A percentile compares a stretch with the other conserved stretches of the same genome.
These are phyloP conservation scores for Venturia nashicola DNA, from an alignment of 2,329 filamentous ascomycete genomes.

Conservation along the genomic window DNA sequence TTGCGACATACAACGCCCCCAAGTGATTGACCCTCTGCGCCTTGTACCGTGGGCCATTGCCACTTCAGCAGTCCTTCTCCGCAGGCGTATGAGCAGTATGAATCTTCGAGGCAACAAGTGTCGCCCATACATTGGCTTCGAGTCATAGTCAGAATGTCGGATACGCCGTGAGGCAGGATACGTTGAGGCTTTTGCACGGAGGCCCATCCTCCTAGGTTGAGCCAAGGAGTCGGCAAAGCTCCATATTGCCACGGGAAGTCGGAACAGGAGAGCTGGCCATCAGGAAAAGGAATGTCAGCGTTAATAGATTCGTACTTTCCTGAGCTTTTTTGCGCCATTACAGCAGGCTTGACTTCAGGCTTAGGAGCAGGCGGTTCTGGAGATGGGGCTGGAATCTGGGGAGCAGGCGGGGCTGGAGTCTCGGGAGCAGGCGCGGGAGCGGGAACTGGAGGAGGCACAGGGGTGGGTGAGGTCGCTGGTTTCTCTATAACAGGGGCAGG, in stretches of 20 bases:
- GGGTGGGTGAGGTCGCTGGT: neutral
- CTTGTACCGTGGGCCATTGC: slow-evolving; percentile 76
- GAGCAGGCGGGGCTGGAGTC: no score
- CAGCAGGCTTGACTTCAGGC: neutral
- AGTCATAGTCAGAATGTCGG: slow-evolving; percentile 52
- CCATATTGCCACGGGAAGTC: slow-evolving; percentile 73
- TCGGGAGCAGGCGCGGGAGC: neutral
- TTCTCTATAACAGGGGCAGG: neutral
- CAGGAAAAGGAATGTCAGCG: slow-evolving; percentile 52
- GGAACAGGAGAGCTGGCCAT: slow-evolving; percentile 57
- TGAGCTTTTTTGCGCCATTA: neutral
- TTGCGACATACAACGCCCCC: slow-evolving; percentile 76
- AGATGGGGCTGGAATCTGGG: neutral
- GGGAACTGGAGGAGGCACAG: no score
- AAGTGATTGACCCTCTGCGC: slow-evolving; percentile 67
- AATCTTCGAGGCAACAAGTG: slow-evolving; percentile 45
- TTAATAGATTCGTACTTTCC: neutral
- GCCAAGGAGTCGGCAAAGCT: slow-evolving; percentile 56
- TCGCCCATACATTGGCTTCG: slow-evolving; percentile 45
- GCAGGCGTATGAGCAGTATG: slow-evolving; percentile 88
- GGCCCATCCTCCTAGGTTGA: slow-evolving; percentile 62
- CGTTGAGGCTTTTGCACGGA: slow-evolving; percentile 53
- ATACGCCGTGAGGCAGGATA: slow-evolving; percentile 23
- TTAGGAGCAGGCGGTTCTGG: neutral
- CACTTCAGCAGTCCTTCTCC: slow-evolving; percentile 84